These are phyloP conservation scores for Phialophora tarda DNA, from an alignment of 2,329 filamentous ascomycete genomes.

Conservation along the genomic window DNA sequence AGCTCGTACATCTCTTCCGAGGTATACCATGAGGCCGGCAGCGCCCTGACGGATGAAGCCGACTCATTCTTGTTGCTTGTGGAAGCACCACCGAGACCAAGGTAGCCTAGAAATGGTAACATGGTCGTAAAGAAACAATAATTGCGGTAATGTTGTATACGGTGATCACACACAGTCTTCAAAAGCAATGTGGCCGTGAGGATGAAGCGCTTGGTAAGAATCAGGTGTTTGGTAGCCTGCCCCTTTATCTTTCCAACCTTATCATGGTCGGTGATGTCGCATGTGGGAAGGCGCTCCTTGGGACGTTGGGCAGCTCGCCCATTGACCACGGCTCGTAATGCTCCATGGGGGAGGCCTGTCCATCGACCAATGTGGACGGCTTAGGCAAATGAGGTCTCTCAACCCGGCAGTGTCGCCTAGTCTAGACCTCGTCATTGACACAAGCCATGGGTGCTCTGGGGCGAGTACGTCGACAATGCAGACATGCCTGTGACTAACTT, in stretches of 20 bases:
- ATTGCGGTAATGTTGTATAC: not conserved
- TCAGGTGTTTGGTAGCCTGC: not conserved
- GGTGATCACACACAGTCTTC: not conserved
- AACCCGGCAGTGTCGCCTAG: slow-evolving; percentile 1
- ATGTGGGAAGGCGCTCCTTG: slow-evolving; percentile 6
- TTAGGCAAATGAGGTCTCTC: slow-evolving; percentile 2
- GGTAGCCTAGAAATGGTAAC: slow-evolving; percentile 13
- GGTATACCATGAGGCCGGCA: slow-evolving; percentile 61
- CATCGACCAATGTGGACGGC: slow-evolving; percentile 1
- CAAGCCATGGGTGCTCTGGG: not conserved
- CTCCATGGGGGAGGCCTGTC: slow-evolving; percentile 14
- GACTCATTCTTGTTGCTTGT: slow-evolving; percentile 9
- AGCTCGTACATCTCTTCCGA: slow-evolving; percentile 57
- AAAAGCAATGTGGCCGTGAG: not conserved
- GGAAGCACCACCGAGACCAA: slow-evolving; percentile 12
- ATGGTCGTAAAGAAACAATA: not conserved
- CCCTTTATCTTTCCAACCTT: slow-evolving; percentile 12
- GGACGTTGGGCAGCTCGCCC: not conserved
- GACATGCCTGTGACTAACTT: slow-evolving; percentile 2
- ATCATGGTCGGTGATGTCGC: slow-evolving; percentile 2
- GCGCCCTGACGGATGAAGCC: slow-evolving; percentile 20
- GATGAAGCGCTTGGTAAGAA: slow-evolving; percentile 1
- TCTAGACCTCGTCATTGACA: not conserved
- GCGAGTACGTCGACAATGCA: not conserved
- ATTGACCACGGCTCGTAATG: slow-evolving; percentile 10